A percentile compares a stretch with the other conserved stretches of the same genome.
phyloP scores from a whole-genome alignment of 768 basidiomycete genomes.

The Xerocomellus dryophilus region DNA sequence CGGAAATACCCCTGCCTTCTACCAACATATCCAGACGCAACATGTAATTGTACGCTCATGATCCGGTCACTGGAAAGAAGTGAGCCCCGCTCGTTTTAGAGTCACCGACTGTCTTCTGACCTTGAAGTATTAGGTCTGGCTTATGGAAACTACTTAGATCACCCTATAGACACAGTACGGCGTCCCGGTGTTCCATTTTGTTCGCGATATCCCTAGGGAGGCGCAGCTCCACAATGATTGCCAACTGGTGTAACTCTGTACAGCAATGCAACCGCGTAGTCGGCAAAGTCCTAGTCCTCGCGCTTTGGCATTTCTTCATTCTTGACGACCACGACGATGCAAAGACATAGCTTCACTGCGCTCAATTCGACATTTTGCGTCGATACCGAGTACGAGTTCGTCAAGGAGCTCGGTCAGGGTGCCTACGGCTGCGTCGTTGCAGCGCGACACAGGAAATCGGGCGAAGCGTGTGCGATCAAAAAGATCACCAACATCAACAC shows the following conservation, averaged over 20 bases:
- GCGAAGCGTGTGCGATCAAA: slow-evolving; percentile 85
- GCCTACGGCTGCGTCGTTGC: slow-evolving; percentile 92
- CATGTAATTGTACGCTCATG: no score
- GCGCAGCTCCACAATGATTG: no score
- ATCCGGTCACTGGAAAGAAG: no score
- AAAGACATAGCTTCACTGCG: slow-evolving; percentile 75
- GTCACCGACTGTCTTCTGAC: no score
- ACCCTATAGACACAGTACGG: no score
- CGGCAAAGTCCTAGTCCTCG: background rate
- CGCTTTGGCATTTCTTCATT: slow-evolving; percentile 1
- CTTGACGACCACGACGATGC: slow-evolving; percentile 38
- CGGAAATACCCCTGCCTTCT: no score
- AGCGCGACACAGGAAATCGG: slow-evolving; percentile 77
- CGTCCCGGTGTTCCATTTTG: no score
- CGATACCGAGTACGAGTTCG: slow-evolving; percentile 86
- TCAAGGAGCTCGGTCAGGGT: slow-evolving; percentile 96
- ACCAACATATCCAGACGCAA: no score
- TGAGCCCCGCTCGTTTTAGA: no score
- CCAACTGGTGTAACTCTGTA: slow-evolving; percentile 11
- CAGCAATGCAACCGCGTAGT: background rate
- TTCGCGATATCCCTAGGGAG: no score
- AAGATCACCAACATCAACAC: slow-evolving; percentile 94
- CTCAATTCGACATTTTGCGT: slow-evolving; percentile 87
- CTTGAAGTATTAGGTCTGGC: no score
- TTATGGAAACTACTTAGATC: no score